Base-by-base conservation (phyloP, 257 asterid genomes). In the Solanum chiquidenum region DNA sequence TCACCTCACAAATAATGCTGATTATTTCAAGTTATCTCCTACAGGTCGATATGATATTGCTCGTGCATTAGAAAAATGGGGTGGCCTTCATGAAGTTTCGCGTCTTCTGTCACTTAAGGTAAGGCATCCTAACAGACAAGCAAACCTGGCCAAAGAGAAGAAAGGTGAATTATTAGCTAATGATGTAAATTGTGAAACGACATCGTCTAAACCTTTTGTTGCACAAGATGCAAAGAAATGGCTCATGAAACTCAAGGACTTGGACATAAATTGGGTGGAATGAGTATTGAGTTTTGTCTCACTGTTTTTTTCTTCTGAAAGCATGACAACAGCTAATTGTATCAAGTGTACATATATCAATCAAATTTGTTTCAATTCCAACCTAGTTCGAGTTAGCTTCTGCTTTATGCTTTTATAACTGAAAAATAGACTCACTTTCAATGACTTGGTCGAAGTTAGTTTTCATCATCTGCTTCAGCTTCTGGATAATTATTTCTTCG, bases 31-130 rank as follows among this genome's bases (percentile, higher is more conserved):
- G 44, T 87, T 42, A 55, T 35, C 37, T 85, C 10, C 12, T 87
- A 40, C 88, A 94, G 98, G 98, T 64, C 98, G 98, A 3, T 95
- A 92, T 12, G 98, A 95, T 92, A 95, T 96, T 87, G 98, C 98
- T 2, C 95, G 98, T 9, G 99, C 98, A 35, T 89, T 96, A 91
- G 98, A 96, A 93, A 96, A 95, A 94, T 96, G 99, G 99, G 99
- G 98, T 87, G 99, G 99, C 85, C 90, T 95, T 77, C 99, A 95
- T 72, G 98, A 96, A 92, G 99, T 96, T 52, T 94, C 99, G 2
- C 95, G 98, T 10, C 98, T 96, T 40, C 91, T 96, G 31, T 92
- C 98, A 3, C 96, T 96, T 37, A 94, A 94, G 90, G 98, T 94
- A 85, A 93, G 98, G 90, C 95, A 94, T 88, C 98, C 98, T 1